Conservation (phyloP, 495 filamentous ascomycete species). For the Penicillium macrosclerotiorum region DNA sequence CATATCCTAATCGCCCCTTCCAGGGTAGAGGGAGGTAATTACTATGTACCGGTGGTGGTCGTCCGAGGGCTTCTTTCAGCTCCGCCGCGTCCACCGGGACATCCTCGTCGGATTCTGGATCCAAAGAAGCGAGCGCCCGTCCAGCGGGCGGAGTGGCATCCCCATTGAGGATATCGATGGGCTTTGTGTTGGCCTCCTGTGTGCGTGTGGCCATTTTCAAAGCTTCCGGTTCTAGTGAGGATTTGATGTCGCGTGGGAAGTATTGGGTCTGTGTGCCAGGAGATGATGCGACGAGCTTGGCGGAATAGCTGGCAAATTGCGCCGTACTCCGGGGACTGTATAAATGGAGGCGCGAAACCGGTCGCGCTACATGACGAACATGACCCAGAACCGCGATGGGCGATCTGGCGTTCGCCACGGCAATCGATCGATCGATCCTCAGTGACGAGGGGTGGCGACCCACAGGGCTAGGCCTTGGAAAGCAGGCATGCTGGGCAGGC, state of each 20-base stretch:
- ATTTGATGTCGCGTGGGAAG: background rate
- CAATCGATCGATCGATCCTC: conserved; percentile 27
- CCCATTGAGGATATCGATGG: conserved; percentile 21
- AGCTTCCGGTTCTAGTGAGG: background rate
- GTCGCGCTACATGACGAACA: conserved; percentile 17
- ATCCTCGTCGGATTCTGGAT: conserved; percentile 50
- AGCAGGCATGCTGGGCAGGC: conserved; percentile 32
- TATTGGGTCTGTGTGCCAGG: conserved; percentile 7
- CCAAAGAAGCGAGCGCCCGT: conserved; percentile 25
- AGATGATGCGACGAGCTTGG: background rate
- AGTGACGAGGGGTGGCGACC: conserved; percentile 32
- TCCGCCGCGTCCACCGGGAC: conserved; percentile 41
- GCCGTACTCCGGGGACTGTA: background rate
- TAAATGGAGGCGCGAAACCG: background rate
- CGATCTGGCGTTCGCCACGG: conserved; percentile 27
- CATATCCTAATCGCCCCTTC: conserved; percentile 91
- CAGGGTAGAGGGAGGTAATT: conserved; percentile 84
- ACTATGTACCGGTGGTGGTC: conserved; percentile 80
- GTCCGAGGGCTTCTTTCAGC: conserved; percentile 48
- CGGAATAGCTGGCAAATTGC: background rate
- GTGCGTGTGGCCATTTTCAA: conserved; percentile 8
- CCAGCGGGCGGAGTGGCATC: conserved; percentile 13
- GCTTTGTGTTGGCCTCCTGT: conserved; percentile 8
- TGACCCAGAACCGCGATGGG: conserved; percentile 10
- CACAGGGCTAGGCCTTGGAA: conserved; percentile 23